A percentile compares a stretch with the other conserved stretches of the same genome.
phyloP scores from a whole-genome alignment of 805 yeast species.

The Metschnikowia matae region DNA sequence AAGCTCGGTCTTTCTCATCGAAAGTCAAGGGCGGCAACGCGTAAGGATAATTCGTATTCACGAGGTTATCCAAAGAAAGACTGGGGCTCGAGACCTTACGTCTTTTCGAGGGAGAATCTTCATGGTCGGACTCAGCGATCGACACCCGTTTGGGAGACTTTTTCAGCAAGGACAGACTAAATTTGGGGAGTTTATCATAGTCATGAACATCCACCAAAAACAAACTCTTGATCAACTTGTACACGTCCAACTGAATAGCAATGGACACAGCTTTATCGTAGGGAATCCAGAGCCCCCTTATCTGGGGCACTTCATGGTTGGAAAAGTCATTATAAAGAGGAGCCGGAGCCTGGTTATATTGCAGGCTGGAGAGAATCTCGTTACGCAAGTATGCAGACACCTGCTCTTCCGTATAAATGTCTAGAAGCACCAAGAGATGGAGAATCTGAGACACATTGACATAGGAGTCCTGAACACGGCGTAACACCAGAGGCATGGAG shows the following conservation, averaged over 20 bases:
- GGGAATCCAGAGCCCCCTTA: conserved; percentile 41
- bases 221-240: conserved; percentile 32
- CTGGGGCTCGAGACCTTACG: conserved; percentile 16
- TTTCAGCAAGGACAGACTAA: background rate
- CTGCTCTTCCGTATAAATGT: conserved; percentile 24
- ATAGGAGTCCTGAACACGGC: conserved; percentile 42
- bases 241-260: conserved; percentile 38
- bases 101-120: conserved; percentile 38
- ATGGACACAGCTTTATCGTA: conserved; percentile 40
- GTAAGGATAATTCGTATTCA: conserved; percentile 44
- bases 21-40: conserved; percentile 44
- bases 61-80: background rate
- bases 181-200: conserved; percentile 33
- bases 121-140: conserved; percentile 20
- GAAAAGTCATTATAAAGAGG: conserved; percentile 26
- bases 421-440: conserved; percentile 28
- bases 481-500: conserved; percentile 21
- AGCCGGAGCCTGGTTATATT: conserved; percentile 21
- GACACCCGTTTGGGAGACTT: conserved; percentile 1
- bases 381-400: conserved; percentile 28
- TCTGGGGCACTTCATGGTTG: conserved; percentile 22
- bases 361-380: conserved; percentile 31
- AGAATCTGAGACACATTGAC: conserved; percentile 38
- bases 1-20: conserved; percentile 27
- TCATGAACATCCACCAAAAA: conserved; percentile 45